Conservation (phyloP, 176 grass and related monocot species). For the Phyllostachys edulis region DNA sequence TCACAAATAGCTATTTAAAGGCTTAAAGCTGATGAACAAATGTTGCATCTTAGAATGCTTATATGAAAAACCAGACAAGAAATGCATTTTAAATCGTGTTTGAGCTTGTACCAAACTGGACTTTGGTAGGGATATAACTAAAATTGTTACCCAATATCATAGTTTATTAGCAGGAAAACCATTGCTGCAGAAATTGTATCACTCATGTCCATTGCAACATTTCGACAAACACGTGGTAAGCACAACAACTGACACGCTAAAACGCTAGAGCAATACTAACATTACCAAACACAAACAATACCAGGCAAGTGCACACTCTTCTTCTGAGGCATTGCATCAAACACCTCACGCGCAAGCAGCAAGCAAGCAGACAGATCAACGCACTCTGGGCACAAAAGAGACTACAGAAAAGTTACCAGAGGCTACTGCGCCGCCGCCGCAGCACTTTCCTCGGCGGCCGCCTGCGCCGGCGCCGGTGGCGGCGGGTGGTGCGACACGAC, state of each 20-base stretch:
- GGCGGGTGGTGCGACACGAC: constrained; percentile 51
- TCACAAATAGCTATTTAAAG: not conserved
- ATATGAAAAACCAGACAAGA: not conserved
- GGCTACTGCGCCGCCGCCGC: constrained; percentile 5
- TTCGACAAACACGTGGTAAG: not conserved
- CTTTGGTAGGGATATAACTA: not conserved
- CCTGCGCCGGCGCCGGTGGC: not conserved
- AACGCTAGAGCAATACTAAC: not conserved
- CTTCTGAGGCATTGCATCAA: not conserved
- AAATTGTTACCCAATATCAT: not conserved
- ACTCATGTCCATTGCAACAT: not conserved
- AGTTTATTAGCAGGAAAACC: not conserved
- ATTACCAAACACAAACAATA: not conserved
- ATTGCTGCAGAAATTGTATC: not conserved
- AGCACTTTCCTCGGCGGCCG: not conserved
- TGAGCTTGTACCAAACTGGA: not conserved
- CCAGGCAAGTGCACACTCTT: not conserved
- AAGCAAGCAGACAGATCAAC: not conserved
- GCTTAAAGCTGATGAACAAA: not conserved
- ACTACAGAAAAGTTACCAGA: constrained; percentile 3
- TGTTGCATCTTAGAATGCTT: not conserved
- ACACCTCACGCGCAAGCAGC: not conserved
- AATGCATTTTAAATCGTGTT: not conserved
- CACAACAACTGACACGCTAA: not conserved
- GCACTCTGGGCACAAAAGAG: not conserved